A percentile compares a stretch with the other conserved stretches of the same genome.
Conservation (phyloP, 768 basidiomycete genomes). For the Lepiota brunneoincarnata region DNA sequence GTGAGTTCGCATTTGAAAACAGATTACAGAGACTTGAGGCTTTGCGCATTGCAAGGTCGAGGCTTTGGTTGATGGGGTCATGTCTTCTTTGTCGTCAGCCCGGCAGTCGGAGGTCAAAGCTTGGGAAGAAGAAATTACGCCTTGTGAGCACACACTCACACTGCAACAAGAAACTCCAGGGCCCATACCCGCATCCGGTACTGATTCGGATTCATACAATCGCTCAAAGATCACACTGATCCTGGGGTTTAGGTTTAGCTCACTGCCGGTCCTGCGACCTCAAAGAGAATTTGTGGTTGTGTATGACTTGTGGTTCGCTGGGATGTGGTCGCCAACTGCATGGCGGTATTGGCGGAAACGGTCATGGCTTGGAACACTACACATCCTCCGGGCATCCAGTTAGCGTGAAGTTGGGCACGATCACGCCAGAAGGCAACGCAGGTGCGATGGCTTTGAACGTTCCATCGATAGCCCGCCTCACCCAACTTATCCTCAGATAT, state of each 20-base stretch:
- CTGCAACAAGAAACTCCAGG: constrained; percentile 42
- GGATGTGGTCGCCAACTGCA: constrained; percentile 88
- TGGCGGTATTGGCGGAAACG: constrained; percentile 81
- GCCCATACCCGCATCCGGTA: constrained; percentile 53
- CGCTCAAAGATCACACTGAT: not conserved
- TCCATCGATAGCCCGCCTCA: not conserved
- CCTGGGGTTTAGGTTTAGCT: constrained; percentile 55
- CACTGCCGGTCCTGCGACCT: constrained; percentile 83
- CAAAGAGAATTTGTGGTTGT: constrained; percentile 93
- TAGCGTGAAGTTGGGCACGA: constrained; percentile 93
- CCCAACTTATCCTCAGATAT: constrained; percentile 55
- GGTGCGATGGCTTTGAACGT: constrained; percentile 44
- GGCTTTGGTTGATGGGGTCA: constrained; percentile 60
- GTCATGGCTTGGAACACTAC: constrained; percentile 84
- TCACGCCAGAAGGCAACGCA: constrained; percentile 90
- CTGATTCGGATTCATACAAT: constrained; percentile 8
- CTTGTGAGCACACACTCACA: constrained; percentile 78
- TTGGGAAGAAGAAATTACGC: constrained; percentile 91
- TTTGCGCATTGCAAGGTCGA: constrained; percentile 38
- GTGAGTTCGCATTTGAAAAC: constrained; percentile 19
- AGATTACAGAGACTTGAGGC: constrained; percentile 3
- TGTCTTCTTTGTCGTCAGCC: constrained; percentile 83
- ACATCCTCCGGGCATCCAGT: constrained; percentile 70
- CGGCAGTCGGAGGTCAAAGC: constrained; percentile 94
- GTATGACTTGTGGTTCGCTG: constrained; percentile 85